These are phyloP conservation scores for Sugiyamaella xylanicola DNA, from an alignment of 1,139 yeast genomes.

Conservation along the genomic window DNA sequence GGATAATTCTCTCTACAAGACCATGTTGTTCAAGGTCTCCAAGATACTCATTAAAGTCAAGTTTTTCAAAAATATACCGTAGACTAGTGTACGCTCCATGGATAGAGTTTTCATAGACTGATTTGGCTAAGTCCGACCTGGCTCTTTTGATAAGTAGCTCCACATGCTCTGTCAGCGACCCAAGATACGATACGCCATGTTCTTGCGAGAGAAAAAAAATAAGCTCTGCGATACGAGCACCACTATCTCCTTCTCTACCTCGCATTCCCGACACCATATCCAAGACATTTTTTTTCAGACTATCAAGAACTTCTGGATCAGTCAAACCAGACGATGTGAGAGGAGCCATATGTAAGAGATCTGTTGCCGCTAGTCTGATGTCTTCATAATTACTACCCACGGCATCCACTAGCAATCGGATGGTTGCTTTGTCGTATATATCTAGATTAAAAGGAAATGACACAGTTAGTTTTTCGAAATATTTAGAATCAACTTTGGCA, in stretches of 20 bases:
- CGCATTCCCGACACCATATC: conserved; percentile 55
- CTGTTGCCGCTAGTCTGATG: conserved; percentile 57
- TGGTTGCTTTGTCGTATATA: conserved; percentile 47
- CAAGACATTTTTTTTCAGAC: conserved; percentile 46
- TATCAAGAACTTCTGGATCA: conserved; percentile 34
- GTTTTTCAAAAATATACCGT: conserved; percentile 49
- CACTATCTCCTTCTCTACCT: conserved; percentile 80
- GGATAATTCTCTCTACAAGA: conserved; percentile 34
- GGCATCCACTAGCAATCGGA: conserved; percentile 58
- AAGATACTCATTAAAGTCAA: conserved; percentile 24
- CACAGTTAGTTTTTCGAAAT: conserved; percentile 46
- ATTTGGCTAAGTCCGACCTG: conserved; percentile 42
- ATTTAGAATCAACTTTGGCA: conserved; percentile 43
- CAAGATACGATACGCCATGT: conserved; percentile 20
- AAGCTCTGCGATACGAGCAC: conserved; percentile 66
- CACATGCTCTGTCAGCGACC: conserved; percentile 41
- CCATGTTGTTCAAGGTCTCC: not conserved
- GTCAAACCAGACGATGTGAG: conserved; percentile 37
- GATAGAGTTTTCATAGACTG: conserved; percentile 53
- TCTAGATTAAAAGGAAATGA: conserved; percentile 50
- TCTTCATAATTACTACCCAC: conserved; percentile 76
- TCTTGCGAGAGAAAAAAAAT: conserved; percentile 39
- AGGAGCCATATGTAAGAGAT: conserved; percentile 55
- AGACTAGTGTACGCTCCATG: conserved; percentile 70
- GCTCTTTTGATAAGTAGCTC: conserved; percentile 40